Base-by-base conservation (phyloP, 1,284 basidiomycete species). In the Malassezia psittaci region DNA sequence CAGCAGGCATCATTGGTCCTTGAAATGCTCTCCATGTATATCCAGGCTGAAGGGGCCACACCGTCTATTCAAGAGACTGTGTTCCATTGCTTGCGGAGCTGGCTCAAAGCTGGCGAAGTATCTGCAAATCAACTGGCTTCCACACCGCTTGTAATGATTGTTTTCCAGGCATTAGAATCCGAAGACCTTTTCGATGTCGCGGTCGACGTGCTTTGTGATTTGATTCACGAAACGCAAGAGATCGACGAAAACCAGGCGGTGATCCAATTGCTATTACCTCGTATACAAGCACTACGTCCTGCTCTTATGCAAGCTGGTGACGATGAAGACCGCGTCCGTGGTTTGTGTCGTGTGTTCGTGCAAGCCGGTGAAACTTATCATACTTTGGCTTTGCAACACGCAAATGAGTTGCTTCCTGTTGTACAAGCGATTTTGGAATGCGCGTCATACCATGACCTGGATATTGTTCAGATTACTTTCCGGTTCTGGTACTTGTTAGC, bases 201-300 rank as follows among this genome's bases (percentile, higher is more conserved):
- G 0, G 88, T 93, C 39, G 88, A 96, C 64, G 85, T 88, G 41
- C 80, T 96, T 51, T 93, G 89, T 76, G 90, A 96, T 72, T 78
- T 96, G 63, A 91, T 98, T 57, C 90, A 96, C 76, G 94, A 99
- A 76, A 98, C 94, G 0, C 93, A 96, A 76, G 94, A 99, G 76
- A 81, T 96, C 24, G 85, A 94, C 61, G 93, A 98, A 47, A 93
- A 91, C 72, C 87, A 91, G 83, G 77, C 81, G 13, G 83, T 87
- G 61, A 90, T 98, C 64, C 82, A 94, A 72, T 79, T 84, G 56
- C 85, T 99, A 52, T 83, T 98, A 0, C 88, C 89, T 0, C 62
- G 67, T 11, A 51, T 74, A 5, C 49, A 64, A 48, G 63, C 65
- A 9, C 40, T 74, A 49, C 63, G 63, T 8, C 52, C 56, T 10